A percentile compares a stretch with the other conserved stretches of the same genome.
These are phyloP conservation scores for Kluyveromyces siamensis DNA, from an alignment of 805 yeast species.

Conservation along the genomic window DNA sequence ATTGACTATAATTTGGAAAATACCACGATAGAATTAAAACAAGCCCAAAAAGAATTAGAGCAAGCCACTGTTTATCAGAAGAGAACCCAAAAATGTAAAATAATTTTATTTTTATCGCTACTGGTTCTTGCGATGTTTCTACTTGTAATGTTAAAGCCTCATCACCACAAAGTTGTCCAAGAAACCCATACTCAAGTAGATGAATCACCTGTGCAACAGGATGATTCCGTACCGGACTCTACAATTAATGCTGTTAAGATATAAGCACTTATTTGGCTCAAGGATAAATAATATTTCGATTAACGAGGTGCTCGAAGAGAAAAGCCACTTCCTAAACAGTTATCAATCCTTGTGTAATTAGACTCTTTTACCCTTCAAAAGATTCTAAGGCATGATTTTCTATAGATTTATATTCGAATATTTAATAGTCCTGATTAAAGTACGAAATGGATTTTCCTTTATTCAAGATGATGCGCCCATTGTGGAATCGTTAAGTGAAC, in stretches of 20 bases:
- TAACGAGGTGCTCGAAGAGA: no score
- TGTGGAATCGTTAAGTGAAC: background rate
- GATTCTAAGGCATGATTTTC: no score
- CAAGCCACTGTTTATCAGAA: slow-evolving; percentile 77
- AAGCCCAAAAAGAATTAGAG: slow-evolving; percentile 67
- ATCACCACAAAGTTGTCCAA: slow-evolving; percentile 31
- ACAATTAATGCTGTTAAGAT: background rate
- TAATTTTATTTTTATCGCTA: slow-evolving; percentile 64
- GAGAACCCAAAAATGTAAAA: slow-evolving; percentile 82
- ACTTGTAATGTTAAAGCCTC: slow-evolving; percentile 61
- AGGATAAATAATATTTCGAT: no score
- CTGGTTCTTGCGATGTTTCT: slow-evolving; percentile 65
- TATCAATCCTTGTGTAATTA: no score
- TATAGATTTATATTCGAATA: background rate
- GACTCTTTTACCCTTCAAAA: no score
- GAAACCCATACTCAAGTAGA: background rate
- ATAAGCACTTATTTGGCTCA: background rate
- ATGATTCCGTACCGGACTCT: background rate
- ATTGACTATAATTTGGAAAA: slow-evolving; percentile 85
- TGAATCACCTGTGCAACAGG: background rate
- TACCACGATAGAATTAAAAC: slow-evolving; percentile 66
- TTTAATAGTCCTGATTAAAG: background rate
- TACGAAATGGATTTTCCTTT: no score
- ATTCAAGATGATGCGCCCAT: background rate
- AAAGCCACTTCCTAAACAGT: no score